A percentile compares a stretch with the other conserved stretches of the same genome.
Conservation (phyloP, 495 filamentous ascomycete species). For the Penicillium samsonianum region DNA sequence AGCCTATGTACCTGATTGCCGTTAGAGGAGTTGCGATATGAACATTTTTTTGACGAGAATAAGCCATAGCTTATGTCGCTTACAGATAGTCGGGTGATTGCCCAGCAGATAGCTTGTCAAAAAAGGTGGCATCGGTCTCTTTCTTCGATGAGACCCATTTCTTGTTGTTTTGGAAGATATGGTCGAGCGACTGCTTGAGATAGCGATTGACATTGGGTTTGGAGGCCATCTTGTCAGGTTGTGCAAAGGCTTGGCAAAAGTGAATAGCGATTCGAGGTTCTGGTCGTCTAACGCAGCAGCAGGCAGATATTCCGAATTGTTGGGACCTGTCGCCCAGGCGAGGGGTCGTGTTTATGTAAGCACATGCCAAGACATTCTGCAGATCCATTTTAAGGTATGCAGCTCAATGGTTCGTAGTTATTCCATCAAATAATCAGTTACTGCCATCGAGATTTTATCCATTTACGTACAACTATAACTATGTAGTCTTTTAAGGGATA, state of each 20-base stretch:
- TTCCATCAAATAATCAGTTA: not conserved
- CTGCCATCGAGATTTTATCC: not conserved
- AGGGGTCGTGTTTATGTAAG: not conserved
- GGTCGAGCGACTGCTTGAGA: slow-evolving; percentile 21
- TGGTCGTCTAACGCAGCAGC: not conserved
- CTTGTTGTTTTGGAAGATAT: slow-evolving; percentile 55
- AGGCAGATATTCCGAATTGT: not conserved
- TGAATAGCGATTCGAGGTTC: not conserved
- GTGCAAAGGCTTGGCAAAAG: not conserved
- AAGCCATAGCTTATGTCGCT: slow-evolving; percentile 15
- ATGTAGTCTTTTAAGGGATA: too few species aligned
- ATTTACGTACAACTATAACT: too few species aligned
- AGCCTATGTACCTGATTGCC: slow-evolving; percentile 64
- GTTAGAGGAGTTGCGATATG: not conserved
- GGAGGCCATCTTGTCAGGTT: not conserved
- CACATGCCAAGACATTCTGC: not conserved
- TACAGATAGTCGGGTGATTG: slow-evolving; percentile 77
- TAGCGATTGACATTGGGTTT: not conserved
- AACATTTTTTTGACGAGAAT: not conserved
- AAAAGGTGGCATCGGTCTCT: slow-evolving; percentile 65
- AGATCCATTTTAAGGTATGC: not conserved
- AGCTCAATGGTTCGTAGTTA: too few species aligned
- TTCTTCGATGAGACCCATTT: slow-evolving; percentile 64
- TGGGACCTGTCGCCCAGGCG: not conserved
- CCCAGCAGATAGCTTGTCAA: slow-evolving; percentile 62